These are phyloP conservation scores for Coemansia sp. DNA, from an alignment of 192 early-diverging fungal genomes.

Conservation along the genomic window DNA sequence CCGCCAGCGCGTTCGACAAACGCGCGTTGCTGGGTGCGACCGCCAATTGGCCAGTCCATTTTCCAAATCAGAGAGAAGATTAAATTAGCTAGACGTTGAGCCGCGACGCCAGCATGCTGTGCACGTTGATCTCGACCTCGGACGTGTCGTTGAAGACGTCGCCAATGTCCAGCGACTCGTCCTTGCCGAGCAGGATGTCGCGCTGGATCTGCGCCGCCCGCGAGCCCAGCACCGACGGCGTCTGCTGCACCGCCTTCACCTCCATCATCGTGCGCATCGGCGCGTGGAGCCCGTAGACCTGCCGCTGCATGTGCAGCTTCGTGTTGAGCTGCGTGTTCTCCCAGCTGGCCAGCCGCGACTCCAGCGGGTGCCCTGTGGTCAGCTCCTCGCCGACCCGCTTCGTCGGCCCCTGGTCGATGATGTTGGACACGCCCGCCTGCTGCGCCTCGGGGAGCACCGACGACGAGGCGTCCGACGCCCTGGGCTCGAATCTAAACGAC, in stretches of 20 bases:
- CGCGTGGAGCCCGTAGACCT: conserved; percentile 83
- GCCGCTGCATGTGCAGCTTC: conserved; percentile 75
- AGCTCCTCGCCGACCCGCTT: conserved; percentile 23
- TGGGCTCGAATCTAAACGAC: conserved; percentile 34
- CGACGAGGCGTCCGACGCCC: conserved; percentile 3
- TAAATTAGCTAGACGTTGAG: conserved; percentile 10
- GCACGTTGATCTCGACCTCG: conserved; percentile 15
- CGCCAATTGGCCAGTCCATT: background rate
- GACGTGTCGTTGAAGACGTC: conserved; percentile 73
- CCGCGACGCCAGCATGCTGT: conserved; percentile 25
- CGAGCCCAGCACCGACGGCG: conserved; percentile 17
- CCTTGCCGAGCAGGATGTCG: conserved; percentile 85
- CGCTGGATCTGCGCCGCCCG: conserved; percentile 53
- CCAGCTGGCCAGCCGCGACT: conserved; percentile 74
- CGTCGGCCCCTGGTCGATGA: conserved; percentile 25
- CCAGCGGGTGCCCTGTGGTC: conserved; percentile 68
- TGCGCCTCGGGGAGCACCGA: conserved; percentile 26
- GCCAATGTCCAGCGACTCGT: conserved; percentile 84
- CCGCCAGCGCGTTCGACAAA: too few species aligned
- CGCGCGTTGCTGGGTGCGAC: background rate
- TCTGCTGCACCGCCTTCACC: conserved; percentile 53
- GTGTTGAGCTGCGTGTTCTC: conserved; percentile 75
- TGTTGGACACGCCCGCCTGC: conserved; percentile 15
- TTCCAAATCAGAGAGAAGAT: background rate
- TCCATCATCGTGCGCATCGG: conserved; percentile 94